A percentile compares a stretch with the other conserved stretches of the same genome.
Evolutionary conservation across 441 rosid species (phyloP).

Genomic region (Gossypium gossypioides): DNA sequence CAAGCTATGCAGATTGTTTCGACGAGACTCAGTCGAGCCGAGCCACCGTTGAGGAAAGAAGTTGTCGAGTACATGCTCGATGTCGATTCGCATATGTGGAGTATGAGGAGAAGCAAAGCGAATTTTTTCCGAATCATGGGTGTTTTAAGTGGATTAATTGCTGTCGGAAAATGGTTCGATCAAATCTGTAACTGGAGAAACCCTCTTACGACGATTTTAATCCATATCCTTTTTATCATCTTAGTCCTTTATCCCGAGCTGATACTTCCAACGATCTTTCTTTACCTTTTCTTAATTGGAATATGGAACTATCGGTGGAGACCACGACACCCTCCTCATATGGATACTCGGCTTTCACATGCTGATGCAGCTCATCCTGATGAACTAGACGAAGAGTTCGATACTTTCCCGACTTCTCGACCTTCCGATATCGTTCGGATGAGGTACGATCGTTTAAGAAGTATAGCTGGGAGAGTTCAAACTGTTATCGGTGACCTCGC

Average conservation of each 20-base stretch:
- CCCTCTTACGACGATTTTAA: slow-evolving; percentile 3
- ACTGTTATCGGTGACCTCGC: slow-evolving; percentile 1
- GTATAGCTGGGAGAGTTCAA: slow-evolving; percentile 5
- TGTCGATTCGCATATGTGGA: slow-evolving; percentile 47
- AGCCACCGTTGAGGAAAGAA: slow-evolving; percentile 43
- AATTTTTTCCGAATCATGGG: slow-evolving; percentile 18
- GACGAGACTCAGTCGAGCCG: slow-evolving; percentile 36
- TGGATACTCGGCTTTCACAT: slow-evolving; percentile 6
- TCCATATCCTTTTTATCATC: slow-evolving; percentile 2
- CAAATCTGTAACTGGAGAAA: slow-evolving; percentile 5
- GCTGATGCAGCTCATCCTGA: background rate
- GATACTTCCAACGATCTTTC: background rate
- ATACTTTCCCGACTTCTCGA: slow-evolving; percentile 4
- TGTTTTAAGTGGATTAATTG: slow-evolving; percentile 1
- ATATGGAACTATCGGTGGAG: slow-evolving; percentile 4
- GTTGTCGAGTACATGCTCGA: slow-evolving; percentile 55
- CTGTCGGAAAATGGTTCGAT: slow-evolving; percentile 9
- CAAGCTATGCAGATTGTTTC: slow-evolving; percentile 26
- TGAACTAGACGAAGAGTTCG: background rate
- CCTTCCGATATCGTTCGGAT: background rate
- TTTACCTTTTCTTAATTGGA: background rate
- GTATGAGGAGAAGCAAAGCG: slow-evolving; percentile 57
- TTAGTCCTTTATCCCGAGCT: slow-evolving; percentile 6
- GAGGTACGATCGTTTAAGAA: slow-evolving; percentile 1
- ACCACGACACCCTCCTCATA: slow-evolving; percentile 3